Percentiles rank a stretch among this genome's conserved stretches.
Conservation (phyloP, 1,284 basidiomycete genomes). For the Malassezia sympodialis region DNA sequence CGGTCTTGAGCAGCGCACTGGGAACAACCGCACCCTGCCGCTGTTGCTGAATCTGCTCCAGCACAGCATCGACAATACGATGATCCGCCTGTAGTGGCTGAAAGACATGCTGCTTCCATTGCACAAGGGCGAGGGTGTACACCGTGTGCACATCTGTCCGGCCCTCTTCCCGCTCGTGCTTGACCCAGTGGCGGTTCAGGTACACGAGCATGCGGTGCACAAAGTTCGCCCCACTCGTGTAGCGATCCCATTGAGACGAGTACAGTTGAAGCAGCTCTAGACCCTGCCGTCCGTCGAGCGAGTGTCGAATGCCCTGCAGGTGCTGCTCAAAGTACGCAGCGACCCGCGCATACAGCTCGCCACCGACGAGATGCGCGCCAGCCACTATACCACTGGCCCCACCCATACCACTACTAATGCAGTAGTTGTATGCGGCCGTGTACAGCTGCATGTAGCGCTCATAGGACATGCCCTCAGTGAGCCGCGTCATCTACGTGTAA, state of each 20-base stretch:
- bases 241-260: constrained; percentile 84
- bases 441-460: constrained; percentile 86
- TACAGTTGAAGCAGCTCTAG: constrained; percentile 83
- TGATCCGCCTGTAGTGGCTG: constrained; percentile 64
- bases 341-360: constrained; percentile 83
- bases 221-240: constrained; percentile 91
- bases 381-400: constrained; percentile 17
- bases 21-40: constrained; percentile 90
- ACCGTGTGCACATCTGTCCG: constrained; percentile 88
- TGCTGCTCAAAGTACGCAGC: constrained; percentile 69
- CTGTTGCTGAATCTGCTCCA: constrained; percentile 82
- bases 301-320: constrained; percentile 51
- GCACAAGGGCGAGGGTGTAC: constrained; percentile 88
- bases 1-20: constrained; percentile 84
- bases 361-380: constrained; percentile 87
- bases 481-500: constrained; percentile 33
- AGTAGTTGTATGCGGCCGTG: constrained; percentile 84
- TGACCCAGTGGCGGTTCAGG: constrained; percentile 98
- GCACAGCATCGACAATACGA: constrained; percentile 75
- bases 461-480: constrained; percentile 79
- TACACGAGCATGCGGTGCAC: constrained; percentile 76
- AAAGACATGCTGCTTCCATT: constrained; percentile 92
- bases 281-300: constrained; percentile 69
- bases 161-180: constrained; percentile 94
- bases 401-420: constrained; percentile 73